Evolutionary conservation across 2,329 filamentous ascomycete genomes (phyloP), one percentile per base, ranked within the genome.

Genomic region (Penicillium rolfsii): DNA sequence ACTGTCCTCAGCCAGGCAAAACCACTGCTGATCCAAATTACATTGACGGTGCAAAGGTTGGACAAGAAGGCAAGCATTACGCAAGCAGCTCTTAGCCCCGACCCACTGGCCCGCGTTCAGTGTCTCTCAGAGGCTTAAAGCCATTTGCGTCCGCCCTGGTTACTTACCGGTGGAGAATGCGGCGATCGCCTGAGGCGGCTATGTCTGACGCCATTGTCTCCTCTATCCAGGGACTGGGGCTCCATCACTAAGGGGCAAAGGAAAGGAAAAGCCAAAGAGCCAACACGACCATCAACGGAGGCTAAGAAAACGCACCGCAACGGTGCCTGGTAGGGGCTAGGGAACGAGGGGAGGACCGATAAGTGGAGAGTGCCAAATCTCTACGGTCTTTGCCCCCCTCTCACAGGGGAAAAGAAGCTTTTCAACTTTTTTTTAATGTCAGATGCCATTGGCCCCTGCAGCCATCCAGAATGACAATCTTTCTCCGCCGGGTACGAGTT

Each of bases 121-220:
- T 19, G 19, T 28, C 50, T 14, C 50, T 53, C 50, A 11, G 30
- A 35, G 33, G 19, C 50, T 53, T 35, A 11, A 5, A 35, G 33
- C 50, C 50, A 38, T 40, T 38, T 33, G 63, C 68, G 68, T 68
- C 70, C 68, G 64, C 65, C 59, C 66, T 64, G 70, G 73, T 75
- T 73, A 74, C 73, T 74, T 74, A 68, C 67, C 58, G 64, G 74
- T 76, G 74, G 74, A 63, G 73, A 72, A 73, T 72, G 71, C 71
- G 72, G 68, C 74, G 73, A 76, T 76, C 74, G 66, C 43, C 52
- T 43, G 58, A 33, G 35, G 66, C 66, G 65, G 67, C 65, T 66
- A 64, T 67, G 58, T 64, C 65, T 72, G 60, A 68, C 70, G 71
- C 72, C 70, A 73, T 72, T 58, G 48, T n/a, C 38, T 41, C 35